A percentile compares a stretch with the other conserved stretches of the same genome.
These are phyloP conservation scores for Kodamaea derodonti DNA, from an alignment of 1,139 yeast species.

Conservation along the genomic window DNA sequence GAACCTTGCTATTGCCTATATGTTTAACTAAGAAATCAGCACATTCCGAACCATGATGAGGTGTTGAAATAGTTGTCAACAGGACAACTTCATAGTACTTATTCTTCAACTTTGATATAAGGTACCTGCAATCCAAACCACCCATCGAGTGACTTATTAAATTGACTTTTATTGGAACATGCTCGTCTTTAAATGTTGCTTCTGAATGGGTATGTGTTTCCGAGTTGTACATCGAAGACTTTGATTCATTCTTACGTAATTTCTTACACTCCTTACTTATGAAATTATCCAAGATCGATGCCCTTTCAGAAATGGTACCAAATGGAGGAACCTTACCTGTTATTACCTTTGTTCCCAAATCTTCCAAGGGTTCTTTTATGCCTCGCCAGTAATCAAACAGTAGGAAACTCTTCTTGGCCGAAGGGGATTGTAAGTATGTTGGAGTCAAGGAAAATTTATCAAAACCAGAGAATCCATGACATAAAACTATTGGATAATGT, in stretches of 20 bases:
- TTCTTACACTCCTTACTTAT: conserved; percentile 41
- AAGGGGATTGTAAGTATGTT: neutral
- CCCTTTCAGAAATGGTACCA: conserved; percentile 70
- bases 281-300: conserved; percentile 51
- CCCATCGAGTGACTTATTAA: conserved; percentile 95
- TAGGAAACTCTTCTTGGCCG: conserved; percentile 18
- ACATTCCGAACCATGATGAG: conserved; percentile 82
- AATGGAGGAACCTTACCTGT: conserved; percentile 82
- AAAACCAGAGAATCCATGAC: conserved; percentile 85
- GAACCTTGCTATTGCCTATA: conserved; percentile 12
- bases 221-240: conserved; percentile 28
- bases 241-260: conserved; percentile 24
- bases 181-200: conserved; percentile 11
- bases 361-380: conserved; percentile 55
- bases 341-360: conserved; percentile 63
- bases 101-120: conserved; percentile 52
- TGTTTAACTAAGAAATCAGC: conserved; percentile 62
- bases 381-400: conserved; percentile 80
- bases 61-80: conserved; percentile 80
- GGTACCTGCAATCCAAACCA: conserved; percentile 77
- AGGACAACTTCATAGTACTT: conserved; percentile 57
- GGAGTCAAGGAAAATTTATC: conserved; percentile 41
- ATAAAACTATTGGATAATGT: conserved; percentile 64
- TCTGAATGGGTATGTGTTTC: neutral
- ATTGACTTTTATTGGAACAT: conserved; percentile 52